A percentile compares a stretch with the other conserved stretches of the same genome.
Evolutionary conservation across 2,329 filamentous ascomycete genomes (phyloP).

Genomic region (Aspergillus fumigatiaffinis): DNA sequence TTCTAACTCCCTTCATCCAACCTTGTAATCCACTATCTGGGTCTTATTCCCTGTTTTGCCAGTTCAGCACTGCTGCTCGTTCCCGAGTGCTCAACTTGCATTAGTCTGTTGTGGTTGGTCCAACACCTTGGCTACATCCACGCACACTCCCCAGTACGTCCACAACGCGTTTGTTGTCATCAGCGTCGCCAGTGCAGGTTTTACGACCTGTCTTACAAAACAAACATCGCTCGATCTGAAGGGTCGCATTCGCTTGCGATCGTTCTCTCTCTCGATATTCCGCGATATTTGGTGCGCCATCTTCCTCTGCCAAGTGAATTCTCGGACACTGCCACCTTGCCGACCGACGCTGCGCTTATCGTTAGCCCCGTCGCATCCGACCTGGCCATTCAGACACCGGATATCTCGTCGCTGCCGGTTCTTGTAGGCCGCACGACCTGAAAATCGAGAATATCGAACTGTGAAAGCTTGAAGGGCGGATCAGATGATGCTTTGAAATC

Average conservation of each 20-base stretch:
- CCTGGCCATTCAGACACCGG: conserved; percentile 4
- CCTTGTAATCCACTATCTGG: conserved; percentile 2
- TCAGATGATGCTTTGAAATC: conserved; percentile 29
- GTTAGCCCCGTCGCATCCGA: conserved; percentile 8
- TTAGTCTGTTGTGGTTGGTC: conserved; percentile 13
- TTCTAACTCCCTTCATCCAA: conserved; percentile 1
- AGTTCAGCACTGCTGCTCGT: conserved; percentile 9
- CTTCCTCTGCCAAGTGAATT: not conserved
- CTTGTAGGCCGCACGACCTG: conserved; percentile 4
- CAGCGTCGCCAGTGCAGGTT: conserved; percentile 4
- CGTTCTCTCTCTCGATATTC: not conserved
- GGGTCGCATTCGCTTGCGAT: not conserved
- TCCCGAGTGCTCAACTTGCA: conserved; percentile 8
- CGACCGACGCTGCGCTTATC: conserved; percentile 9
- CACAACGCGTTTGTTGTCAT: conserved; percentile 18
- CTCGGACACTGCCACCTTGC: not conserved
- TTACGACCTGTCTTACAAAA: not conserved
- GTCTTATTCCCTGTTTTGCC: conserved; percentile 11
- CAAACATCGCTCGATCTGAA: not conserved
- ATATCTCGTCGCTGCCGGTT: conserved; percentile 31
- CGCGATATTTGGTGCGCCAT: not conserved
- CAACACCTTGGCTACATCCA: conserved; percentile 15
- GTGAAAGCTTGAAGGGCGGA: conserved; percentile 9
- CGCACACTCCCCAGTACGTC: conserved; percentile 10
- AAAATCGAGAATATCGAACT: conserved; percentile 3